Base-by-base conservation (phyloP, 2,329 filamentous ascomycete species). In the Beauveria australis region DNA sequence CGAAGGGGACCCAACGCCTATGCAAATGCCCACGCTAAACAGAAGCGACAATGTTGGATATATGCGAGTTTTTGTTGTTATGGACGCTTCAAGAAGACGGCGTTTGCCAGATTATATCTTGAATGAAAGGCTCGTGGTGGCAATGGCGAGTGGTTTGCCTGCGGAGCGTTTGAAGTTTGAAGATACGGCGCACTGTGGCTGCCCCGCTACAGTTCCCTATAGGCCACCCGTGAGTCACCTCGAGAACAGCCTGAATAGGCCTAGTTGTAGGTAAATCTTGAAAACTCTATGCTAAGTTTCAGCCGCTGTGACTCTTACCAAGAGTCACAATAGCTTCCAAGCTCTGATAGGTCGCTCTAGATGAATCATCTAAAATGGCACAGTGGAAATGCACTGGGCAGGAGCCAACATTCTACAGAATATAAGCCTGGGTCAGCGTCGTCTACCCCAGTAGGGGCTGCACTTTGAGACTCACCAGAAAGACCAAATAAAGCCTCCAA, bases 181-280 rank as follows among this genome's bases (percentile, higher is more conserved):
- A 37, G 41, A 43, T 52, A 4, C 47, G 37, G 33, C 30, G 46
- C 19, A 41, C 46, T n/a, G n/a, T 14, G 18, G 48, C 12, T 59
- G 56, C 56, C 56, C 56, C 56, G 56, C 40, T 22, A 6, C 22
- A 44, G 40, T 46, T 59, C 56, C 56, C 30, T 46, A 47, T 26
- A n/a, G 10, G 54, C 54, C 44, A 14, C 33, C 33, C 5, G 40
- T 59, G 56, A 59, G 47, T 59, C 56, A 59, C 48, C 30, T 12
- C 1, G 1, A 10, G 33, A 37, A 37, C 14, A 16, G 14, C 33
- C 33, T 37, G 33, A 37, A 37, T 37, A 37, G 33, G 33, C 16
- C 16, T 37, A 37, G 33, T 37, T 37, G 2, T 37, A 37, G 33
- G 33, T 6, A 14, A 5, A 16, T 37, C 5, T 16, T 16, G 2